Evolutionary conservation across 805 yeast species (phyloP).

Genomic region (Metschnikowia sp.): DNA sequence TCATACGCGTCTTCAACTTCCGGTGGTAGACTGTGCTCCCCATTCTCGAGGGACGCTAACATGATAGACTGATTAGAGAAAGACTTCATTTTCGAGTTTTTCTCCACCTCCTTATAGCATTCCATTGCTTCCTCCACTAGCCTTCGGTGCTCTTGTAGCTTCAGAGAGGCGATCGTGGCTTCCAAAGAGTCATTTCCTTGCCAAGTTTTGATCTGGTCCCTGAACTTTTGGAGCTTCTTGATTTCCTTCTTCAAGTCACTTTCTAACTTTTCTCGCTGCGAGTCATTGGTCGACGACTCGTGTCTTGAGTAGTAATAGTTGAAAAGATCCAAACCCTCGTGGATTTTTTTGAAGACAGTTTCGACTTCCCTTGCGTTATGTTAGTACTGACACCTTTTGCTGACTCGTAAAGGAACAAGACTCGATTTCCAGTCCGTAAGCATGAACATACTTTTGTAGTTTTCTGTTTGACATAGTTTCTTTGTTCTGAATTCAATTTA

Average conservation of each 20-base stretch:
- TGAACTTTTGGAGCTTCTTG: constrained; percentile 42
- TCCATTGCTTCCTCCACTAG: constrained; percentile 46
- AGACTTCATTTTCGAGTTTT: constrained; percentile 41
- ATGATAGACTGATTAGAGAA: constrained; percentile 45
- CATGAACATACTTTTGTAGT: constrained; percentile 20
- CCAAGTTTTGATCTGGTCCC: constrained; percentile 46
- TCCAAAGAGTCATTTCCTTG: constrained; percentile 30
- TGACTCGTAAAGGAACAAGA: background rate
- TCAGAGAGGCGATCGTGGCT: constrained; percentile 20
- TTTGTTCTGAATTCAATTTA: constrained; percentile 1
- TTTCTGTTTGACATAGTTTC: constrained; percentile 19
- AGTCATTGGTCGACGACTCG: constrained; percentile 36
- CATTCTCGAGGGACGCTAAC: constrained; percentile 32
- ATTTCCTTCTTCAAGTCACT: constrained; percentile 44
- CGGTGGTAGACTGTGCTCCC: constrained; percentile 24
- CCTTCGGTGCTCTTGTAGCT: constrained; percentile 34
- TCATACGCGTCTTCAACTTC: constrained; percentile 34
- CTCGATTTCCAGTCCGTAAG: background rate
- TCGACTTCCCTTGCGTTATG: constrained; percentile 33
- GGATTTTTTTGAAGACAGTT: constrained; percentile 42
- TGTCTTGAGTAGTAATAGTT: constrained; percentile 44
- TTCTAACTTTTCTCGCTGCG: constrained; percentile 42
- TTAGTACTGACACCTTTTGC: constrained; percentile 10
- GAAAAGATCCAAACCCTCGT: constrained; percentile 44
- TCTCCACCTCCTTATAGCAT: constrained; percentile 42